phyloP scores from a whole-genome alignment of 805 yeast genomes.

The Wickerhamomyces strasburgensis region DNA sequence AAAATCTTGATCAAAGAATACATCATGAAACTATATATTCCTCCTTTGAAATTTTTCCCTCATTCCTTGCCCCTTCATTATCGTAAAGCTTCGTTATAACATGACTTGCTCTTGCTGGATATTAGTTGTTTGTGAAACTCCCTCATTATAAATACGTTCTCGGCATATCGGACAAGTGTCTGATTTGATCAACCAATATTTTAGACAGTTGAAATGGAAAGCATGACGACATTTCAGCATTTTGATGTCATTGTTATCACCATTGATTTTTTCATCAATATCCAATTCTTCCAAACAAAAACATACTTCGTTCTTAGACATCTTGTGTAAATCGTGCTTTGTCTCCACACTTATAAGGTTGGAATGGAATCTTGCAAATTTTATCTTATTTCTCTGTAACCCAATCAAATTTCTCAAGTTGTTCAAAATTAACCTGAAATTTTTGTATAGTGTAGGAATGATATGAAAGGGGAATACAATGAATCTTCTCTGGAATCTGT shows the following conservation, averaged over 20 bases:
- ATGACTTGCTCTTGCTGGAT: no score
- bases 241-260: slow-evolving; percentile 7
- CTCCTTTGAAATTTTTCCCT: no score
- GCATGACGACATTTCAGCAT: slow-evolving; percentile 15
- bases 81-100: no score
- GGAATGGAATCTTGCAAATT: slow-evolving; percentile 6
- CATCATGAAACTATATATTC: no score
- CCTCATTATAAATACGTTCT: slow-evolving; percentile 1
- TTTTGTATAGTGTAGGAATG: slow-evolving; percentile 17
- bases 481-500: slow-evolving; percentile 2
- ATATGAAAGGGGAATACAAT: slow-evolving; percentile 13
- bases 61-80: no score
- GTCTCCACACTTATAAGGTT: no score
- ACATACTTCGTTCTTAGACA: slow-evolving; percentile 11
- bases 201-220: slow-evolving; percentile 22
- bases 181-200: slow-evolving; percentile 22
- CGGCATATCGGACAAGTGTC: slow-evolving; percentile 23
- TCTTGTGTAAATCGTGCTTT: no score
- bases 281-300: slow-evolving; percentile 17
- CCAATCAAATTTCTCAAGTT: slow-evolving; percentile 17
- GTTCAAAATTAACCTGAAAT: slow-evolving; percentile 16
- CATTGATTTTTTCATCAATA: no score
- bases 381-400: slow-evolving; percentile 8
- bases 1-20: no score
- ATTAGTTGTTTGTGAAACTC: neutral